These are phyloP conservation scores for Noccaea caerulescens DNA, from an alignment of 345 rosid genomes.

Conservation along the genomic window DNA sequence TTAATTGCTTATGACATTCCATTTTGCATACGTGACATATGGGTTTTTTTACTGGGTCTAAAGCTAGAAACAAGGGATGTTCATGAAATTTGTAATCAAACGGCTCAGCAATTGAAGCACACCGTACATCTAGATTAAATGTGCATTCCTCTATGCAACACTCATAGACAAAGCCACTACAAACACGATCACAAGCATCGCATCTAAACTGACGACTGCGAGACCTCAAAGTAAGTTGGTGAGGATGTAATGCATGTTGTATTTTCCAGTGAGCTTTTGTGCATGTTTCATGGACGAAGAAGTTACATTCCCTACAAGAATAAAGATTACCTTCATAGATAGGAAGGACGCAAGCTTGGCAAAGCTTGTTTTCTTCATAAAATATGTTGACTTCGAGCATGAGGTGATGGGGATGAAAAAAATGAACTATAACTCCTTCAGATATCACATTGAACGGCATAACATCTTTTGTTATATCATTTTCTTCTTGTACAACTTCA, in stretches of 20 bases:
- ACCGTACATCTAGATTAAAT: background rate
- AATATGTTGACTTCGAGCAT: background rate
- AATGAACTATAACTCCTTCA: background rate
- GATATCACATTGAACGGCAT: background rate
- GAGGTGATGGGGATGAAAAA: background rate
- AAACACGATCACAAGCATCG: background rate
- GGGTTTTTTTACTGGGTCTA: background rate
- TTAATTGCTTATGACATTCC: background rate
- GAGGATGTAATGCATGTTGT: slow-evolving; percentile 11
- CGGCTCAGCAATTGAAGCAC: slow-evolving; percentile 10
- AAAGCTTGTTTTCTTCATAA: background rate
- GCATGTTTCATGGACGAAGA: background rate
- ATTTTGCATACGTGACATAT: background rate
- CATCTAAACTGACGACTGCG: background rate
- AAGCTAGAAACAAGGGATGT: background rate
- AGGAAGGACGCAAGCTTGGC: background rate
- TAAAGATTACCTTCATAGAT: background rate
- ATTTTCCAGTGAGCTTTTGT: background rate
- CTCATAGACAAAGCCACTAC: background rate
- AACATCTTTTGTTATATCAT: background rate
- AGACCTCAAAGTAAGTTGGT: background rate
- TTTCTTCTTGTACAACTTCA: background rate
- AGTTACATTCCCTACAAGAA: background rate
- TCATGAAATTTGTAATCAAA: background rate
- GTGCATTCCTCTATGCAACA: background rate